Base-by-base conservation (phyloP, 495 filamentous ascomycete genomes). In the Staphylotrichum tortipilum region DNA sequence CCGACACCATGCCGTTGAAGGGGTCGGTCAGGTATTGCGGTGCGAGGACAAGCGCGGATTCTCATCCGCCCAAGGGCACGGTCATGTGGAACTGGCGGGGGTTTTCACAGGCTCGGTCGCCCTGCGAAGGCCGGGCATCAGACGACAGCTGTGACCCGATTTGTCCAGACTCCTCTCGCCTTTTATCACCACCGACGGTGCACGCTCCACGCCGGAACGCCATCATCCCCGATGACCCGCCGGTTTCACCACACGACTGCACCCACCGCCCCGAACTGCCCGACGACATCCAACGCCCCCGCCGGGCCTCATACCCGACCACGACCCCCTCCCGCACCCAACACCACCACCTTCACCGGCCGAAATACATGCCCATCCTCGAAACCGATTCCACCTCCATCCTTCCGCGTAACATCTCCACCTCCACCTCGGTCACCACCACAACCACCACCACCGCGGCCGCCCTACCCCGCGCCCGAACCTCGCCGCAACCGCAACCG, bases 11-110 rank as follows among this genome's bases (percentile, higher is more conserved):
- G 35, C 70, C 70, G 3, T 63, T 64, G 5, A 45, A 59, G 17
- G 64, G 60, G 50, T 60, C 58, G 9, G 15, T 63, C 11, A 40
- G 54, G 10, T 42, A 56, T 8, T 56, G 54, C 28, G 35, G 29
- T 12, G 11, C 38, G 1, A 38, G 41, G 7, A 38, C n/a, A 2
- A 40, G 19, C 26, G 36, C 19, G 2, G 39, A 42, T 26, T 17
- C 37, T 2, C 28, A 17, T 1, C 22, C 7, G 4, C 2, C 44
- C 0, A 41, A 12, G n/a, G 34, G 31, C 14, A n/a, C 43, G 17
- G 44, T 75, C 44, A 44, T 52, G 47, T 76, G 68, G 69, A 66
- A 67, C 50, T 52, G 66, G 43, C 38, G 62, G 2, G 62, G 63
- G 3, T 71, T 67, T 42, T 42, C 51, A n/a, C 53, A 57, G 18